Evolutionary conservation across 2,329 filamentous ascomycete genomes (phyloP).

Genomic region (Colletotrichum falcatum): DNA sequence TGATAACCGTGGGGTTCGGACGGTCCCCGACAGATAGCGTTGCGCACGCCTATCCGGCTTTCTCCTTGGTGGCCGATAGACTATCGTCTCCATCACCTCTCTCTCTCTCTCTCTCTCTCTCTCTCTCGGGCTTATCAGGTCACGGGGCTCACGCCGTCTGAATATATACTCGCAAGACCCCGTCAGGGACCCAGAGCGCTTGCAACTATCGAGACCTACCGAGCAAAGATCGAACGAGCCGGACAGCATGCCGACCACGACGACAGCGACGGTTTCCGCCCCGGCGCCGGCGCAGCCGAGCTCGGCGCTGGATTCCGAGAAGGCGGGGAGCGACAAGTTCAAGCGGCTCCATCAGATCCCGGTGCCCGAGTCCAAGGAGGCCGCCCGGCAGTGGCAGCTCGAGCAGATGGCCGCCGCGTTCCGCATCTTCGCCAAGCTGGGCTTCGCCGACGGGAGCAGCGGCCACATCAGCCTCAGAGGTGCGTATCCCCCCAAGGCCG

Average conservation of each 20-base stretch:
- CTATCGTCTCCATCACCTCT: neutral
- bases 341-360: slow-evolving; percentile 40
- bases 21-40: slow-evolving; percentile 33
- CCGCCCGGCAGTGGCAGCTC: slow-evolving; percentile 51
- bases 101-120: too few species aligned
- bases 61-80: neutral
- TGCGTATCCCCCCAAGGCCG: neutral
- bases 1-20: slow-evolving; percentile 17
- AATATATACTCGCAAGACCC: neutral
- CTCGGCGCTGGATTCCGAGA: slow-evolving; percentile 32
- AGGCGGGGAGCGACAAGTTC: slow-evolving; percentile 25
- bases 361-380: slow-evolving; percentile 39
- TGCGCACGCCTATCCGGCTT: slow-evolving; percentile 27
- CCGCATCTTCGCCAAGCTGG: slow-evolving; percentile 59
- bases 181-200: neutral
- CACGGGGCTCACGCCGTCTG: too few species aligned
- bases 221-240: neutral
- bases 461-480: slow-evolving; percentile 59
- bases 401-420: slow-evolving; percentile 61
- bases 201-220: neutral
- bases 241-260: slow-evolving; percentile 34
- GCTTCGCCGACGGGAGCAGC: slow-evolving; percentile 59
- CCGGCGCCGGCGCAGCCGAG: slow-evolving; percentile 8
- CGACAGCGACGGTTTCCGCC: slow-evolving; percentile 4
- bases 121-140: neutral